Evolutionary conservation across 1,284 basidiomycete genomes (phyloP), one percentile per base, ranked within the genome.

Genomic region (Apiotrichum montevideense): DNA sequence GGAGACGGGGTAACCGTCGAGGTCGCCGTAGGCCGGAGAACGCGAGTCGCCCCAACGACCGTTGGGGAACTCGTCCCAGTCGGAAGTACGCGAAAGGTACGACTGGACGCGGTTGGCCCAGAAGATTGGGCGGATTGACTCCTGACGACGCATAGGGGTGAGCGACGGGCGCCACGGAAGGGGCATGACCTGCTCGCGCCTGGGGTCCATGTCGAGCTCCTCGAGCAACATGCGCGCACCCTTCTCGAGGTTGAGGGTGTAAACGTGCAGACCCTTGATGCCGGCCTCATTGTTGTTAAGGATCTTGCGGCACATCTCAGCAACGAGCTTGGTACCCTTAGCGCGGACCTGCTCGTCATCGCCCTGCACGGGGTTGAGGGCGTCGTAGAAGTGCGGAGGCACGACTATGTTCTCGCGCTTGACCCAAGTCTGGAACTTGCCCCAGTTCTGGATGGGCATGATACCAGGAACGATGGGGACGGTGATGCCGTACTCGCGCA

Each of bases 41-140:
- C 95, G 85, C 14, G 95, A 88, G 77, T 98, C 95, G 69, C 96
- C 95, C 76, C 96, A 98, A 65, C 95, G 89, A 62, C 95, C 96
- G 76, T 98, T 98, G 53, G 95, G 95, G 76, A 97, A 98, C 77
- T 98, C 95, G 77, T 99, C 96, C 95, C 95, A 99, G 70, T 93
- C 89, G 73, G 91, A 89, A 29, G 91, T 67, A 66, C 93, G 86
- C 13, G 89, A 89, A 45, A 95, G 80, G 74, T 95, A 95, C 3
- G 90, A 95, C 71, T 90, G 87, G 46, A 90, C 84, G 45, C 92
- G 83, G 78, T 97, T 95, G 21, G 91, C 90, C 92, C 76, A 75
- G 58, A 78, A 96, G 70, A 97, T 96, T 3, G 93, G 93, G 47
- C 93, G 86, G 65, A 94, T 96, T 43, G 83, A 87, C 77, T 97